Conservation (phyloP, 2,329 filamentous ascomycete species). For the Coccinonectria pachysandricola region DNA sequence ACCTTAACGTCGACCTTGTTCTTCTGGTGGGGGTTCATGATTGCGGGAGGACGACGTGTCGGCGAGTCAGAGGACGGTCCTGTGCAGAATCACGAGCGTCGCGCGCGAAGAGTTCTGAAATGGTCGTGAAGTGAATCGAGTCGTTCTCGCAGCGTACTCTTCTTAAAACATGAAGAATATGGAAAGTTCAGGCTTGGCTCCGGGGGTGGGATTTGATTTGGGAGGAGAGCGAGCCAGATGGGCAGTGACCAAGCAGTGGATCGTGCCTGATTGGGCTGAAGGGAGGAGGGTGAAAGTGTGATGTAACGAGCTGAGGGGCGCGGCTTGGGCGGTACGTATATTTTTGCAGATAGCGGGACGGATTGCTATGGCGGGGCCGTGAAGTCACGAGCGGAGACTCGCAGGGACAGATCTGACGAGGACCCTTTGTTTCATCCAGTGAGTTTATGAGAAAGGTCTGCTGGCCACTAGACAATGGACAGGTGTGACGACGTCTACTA, state of each 20-base stretch:
- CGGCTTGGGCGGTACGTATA: background rate
- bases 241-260: slow-evolving; percentile 11
- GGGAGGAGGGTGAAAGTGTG: slow-evolving; percentile 7
- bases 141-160: too few species aligned
- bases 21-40: slow-evolving; percentile 94
- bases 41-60: slow-evolving; percentile 1
- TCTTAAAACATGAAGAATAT: too few species aligned
- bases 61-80: slow-evolving; percentile 1
- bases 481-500: too few species aligned
- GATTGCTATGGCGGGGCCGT: slow-evolving; percentile 7
- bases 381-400: slow-evolving; percentile 6
- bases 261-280: slow-evolving; percentile 17
- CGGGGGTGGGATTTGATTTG: slow-evolving; percentile 14
- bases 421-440: too few species aligned
- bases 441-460: too few species aligned
- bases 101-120: too few species aligned
- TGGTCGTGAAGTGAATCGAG: too few species aligned
- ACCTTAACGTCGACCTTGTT: slow-evolving; percentile 97
- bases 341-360: slow-evolving; percentile 7
- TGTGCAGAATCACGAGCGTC: slow-evolving; percentile 2
- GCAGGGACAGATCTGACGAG: too few species aligned
- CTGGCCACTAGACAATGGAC: too few species aligned
- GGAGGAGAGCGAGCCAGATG: slow-evolving; percentile 4
- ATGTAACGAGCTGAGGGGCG: slow-evolving; percentile 10
- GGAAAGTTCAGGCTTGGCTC: too few species aligned